phyloP scores from a whole-genome alignment of 2,329 filamentous ascomycete genomes.

The Pseudocercospora crystallina region DNA sequence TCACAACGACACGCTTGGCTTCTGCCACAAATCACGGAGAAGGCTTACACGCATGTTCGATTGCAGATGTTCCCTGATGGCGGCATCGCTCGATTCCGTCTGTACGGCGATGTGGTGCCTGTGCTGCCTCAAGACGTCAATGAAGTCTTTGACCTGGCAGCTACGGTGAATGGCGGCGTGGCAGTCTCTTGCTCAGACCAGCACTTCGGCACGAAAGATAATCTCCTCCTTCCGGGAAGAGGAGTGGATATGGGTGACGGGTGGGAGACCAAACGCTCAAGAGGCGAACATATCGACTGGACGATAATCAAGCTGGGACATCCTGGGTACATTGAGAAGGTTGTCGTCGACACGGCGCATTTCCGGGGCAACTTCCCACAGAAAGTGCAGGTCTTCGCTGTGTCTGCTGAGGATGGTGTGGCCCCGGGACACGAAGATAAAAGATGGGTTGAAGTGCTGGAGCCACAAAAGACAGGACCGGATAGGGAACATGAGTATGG shows the following conservation, averaged over 20 bases:
- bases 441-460: conserved; percentile 65
- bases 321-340: conserved; percentile 61
- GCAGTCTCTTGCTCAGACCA: conserved; percentile 76
- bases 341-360: conserved; percentile 78
- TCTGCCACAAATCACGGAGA: conserved; percentile 55
- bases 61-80: conserved; percentile 85
- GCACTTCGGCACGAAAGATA: conserved; percentile 80
- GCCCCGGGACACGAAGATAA: conserved; percentile 56
- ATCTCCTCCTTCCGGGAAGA: conserved; percentile 73
- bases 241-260: conserved; percentile 86
- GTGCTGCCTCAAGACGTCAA: conserved; percentile 68
- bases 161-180: conserved; percentile 75
- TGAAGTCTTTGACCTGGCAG: conserved; percentile 71
- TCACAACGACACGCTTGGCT: conserved; percentile 73
- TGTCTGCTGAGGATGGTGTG: conserved; percentile 50
- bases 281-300: conserved; percentile 77
- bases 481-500: conserved; percentile 70
- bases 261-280: conserved; percentile 78
- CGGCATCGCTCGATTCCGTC: conserved; percentile 75
- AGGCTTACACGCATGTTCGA: conserved; percentile 75
- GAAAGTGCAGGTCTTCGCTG: conserved; percentile 65
- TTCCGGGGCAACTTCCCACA: conserved; percentile 84
- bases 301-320: conserved; percentile 72
- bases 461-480: conserved; percentile 67
- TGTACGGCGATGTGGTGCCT: conserved; percentile 73